Evolutionary conservation across 140 eudicot genomes (phyloP).

Genomic region (Ambrosia hybrid): DNA sequence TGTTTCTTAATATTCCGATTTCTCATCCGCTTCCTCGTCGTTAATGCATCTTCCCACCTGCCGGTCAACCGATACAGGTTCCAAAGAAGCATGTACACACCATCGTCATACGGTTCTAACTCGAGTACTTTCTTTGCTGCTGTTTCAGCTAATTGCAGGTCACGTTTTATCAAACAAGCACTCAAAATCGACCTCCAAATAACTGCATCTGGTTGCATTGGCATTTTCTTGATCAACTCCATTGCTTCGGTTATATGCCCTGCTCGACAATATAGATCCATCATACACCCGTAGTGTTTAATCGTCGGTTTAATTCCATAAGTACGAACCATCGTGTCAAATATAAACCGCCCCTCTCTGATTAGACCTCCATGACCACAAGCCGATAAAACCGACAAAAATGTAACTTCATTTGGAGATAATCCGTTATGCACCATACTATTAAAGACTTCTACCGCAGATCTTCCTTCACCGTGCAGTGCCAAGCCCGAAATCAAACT

Average conservation of each 20-base stretch:
- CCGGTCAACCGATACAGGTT: slow-evolving; percentile 42
- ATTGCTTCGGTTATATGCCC: slow-evolving; percentile 57
- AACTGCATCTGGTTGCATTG: slow-evolving; percentile 67
- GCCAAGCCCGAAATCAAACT: slow-evolving; percentile 68
- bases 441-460: slow-evolving; percentile 43
- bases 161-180: slow-evolving; percentile 47
- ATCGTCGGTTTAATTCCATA: slow-evolving; percentile 44
- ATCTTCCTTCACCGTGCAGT: slow-evolving; percentile 57
- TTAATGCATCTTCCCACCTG: slow-evolving; percentile 65
- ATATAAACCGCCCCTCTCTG: slow-evolving; percentile 46
- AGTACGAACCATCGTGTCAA: slow-evolving; percentile 31
- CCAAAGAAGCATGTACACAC: slow-evolving; percentile 64
- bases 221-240: slow-evolving; percentile 53
- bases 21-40: slow-evolving; percentile 56
- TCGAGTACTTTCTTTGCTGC: slow-evolving; percentile 57
- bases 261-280: slow-evolving; percentile 66
- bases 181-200: slow-evolving; percentile 73
- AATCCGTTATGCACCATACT: slow-evolving; percentile 46
- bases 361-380: slow-evolving; percentile 68
- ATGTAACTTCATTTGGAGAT: slow-evolving; percentile 53
- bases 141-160: slow-evolving; percentile 53
- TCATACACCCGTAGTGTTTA: slow-evolving; percentile 76
- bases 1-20: slow-evolving; percentile 60
- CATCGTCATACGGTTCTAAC: slow-evolving; percentile 65
- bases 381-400: slow-evolving; percentile 58